Evolutionary conservation across 2,329 filamentous ascomycete species (phyloP), one percentile per base, ranked within the genome.

Genomic region (Colletotrichum noveboracense): DNA sequence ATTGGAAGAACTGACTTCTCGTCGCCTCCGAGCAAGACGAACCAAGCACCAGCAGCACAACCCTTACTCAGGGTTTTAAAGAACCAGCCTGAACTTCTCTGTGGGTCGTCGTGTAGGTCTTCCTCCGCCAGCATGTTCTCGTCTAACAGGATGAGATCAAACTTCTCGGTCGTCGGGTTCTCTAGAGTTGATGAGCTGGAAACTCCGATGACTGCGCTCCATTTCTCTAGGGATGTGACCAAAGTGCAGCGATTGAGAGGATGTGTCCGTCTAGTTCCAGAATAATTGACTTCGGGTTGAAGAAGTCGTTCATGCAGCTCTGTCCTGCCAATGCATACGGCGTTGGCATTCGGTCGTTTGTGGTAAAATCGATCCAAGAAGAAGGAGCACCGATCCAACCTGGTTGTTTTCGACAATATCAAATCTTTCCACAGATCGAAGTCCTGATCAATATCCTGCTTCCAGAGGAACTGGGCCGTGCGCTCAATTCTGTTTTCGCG

Each of bases 401-500:
- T 18, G 6, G 36, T 21, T 8, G 66, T 18, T 18, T 69, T 24
- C 28, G 12, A n/a, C 4, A n/a, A 7, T 16, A 60, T n/a, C 13
- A 7, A 10, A 34, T 43, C 34, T 48, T 30, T 12, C 66, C 66
- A 69, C 14, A 10, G 6, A 5, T 7, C 5, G 10, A 69, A 69
- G 14, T 32, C 6, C 55, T 69, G 66, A 5, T 60, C 30, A 34
- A 69, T 69, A n/a, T 69, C 66, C 30, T 69, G 55, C 13, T 69
- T 69, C 66, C 66, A 69, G 6, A 69, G 21, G 9, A 60, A 28
- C 18, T 61, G n/a, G 28, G 32, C 66, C 5, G 66, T 43, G 12
- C 32, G 52, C 4, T 26, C n/a, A 13, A 36, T n/a, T 21, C 36
- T 14, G 6, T 36, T 36, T 24, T 38, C 26, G 21, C 82, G 81